Evolutionary conservation across 108 stramenopile species (phyloP), one percentile per base, ranked within the genome.

Genomic region (Cyclotella kingstonii): DNA sequence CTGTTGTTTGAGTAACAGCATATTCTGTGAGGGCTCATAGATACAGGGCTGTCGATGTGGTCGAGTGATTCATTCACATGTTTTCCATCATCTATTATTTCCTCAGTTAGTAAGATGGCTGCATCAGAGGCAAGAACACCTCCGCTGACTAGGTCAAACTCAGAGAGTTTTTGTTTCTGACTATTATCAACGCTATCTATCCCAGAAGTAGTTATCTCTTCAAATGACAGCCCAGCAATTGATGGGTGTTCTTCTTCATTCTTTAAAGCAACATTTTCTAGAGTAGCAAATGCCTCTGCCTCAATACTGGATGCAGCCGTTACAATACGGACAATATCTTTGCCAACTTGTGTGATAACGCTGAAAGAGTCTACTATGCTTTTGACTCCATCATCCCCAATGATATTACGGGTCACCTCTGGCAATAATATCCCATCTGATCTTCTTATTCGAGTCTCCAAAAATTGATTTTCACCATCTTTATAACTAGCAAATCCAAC

Each of bases 41-140:
- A 80, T 2, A 88, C 80, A n/a, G 69, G 19, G 12, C 82, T 72
- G 59, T 87, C 84, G 27, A 56, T 47, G 35, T 68, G 52, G n/a
- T 73, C 73, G 23, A 73, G 50, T 21, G 72, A 60, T 3, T 9
- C 25, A 17, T 36, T 15, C 3, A 47, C 0, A 21, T 71, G 77
- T 40, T 60, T 81, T 9, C 90, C 90, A 58, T 91, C 86, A 71
- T 91, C 90, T 38, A 91, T 66, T 10, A 91, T 56, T 72, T 91
- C 90, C 27, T 86, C 44, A 18, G 68, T 70, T 35, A 88, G 18
- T 9, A 84, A 64, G 0, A 51, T 48, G 14, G 90, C 86, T 21
- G 77, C 76, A 35, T 76, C 57, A 6, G 82, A 82, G 35, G 90
- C 81, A 45, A 73, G 67, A 31, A 69, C 56, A 2, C 38, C 62